phyloP scores from a whole-genome alignment of 495 filamentous ascomycete species.

The Xylaria longipes region DNA sequence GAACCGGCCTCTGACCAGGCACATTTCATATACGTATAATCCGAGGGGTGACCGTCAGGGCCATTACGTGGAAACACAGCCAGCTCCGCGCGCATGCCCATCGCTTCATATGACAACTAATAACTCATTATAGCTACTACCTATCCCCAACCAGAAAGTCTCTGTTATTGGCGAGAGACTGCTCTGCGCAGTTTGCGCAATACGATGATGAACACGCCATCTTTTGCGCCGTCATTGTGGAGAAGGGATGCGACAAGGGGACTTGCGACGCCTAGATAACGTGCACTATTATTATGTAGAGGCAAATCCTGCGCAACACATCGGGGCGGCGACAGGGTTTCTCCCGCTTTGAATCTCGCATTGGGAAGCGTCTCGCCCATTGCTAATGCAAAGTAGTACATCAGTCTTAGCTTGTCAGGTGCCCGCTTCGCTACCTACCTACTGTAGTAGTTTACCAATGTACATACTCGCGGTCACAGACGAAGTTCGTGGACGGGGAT shows the following conservation, averaged over 20 bases:
- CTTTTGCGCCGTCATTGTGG: conserved; percentile 28
- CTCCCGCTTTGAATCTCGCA: conserved; percentile 7
- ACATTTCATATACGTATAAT: background rate
- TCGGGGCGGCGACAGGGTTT: background rate
- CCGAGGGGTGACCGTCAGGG: background rate
- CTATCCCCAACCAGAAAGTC: background rate
- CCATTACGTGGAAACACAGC: background rate
- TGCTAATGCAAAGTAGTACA: conserved; percentile 5
- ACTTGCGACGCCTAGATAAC: conserved; percentile 13
- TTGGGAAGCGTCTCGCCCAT: conserved; percentile 18
- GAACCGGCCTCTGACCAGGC: conserved; percentile 33
- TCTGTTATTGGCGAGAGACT: conserved; percentile 5
- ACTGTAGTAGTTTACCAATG: conserved; percentile 14
- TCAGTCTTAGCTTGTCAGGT: conserved; percentile 25
- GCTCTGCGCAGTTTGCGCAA: conserved; percentile 17
- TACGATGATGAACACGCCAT: conserved; percentile 27
- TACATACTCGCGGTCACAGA: conserved; percentile 35
- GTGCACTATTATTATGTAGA: conserved; percentile 8
- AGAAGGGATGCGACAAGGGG: conserved; percentile 22
- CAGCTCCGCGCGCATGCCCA: conserved; percentile 3
- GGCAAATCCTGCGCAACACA: conserved; percentile 18
- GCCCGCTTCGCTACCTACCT: conserved; percentile 19
- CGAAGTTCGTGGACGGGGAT: conserved; percentile 41
- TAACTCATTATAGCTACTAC: background rate
- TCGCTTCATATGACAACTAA: conserved; percentile 1